Base-by-base conservation (phyloP, 768 basidiomycete genomes). In the Russula olivacea region DNA sequence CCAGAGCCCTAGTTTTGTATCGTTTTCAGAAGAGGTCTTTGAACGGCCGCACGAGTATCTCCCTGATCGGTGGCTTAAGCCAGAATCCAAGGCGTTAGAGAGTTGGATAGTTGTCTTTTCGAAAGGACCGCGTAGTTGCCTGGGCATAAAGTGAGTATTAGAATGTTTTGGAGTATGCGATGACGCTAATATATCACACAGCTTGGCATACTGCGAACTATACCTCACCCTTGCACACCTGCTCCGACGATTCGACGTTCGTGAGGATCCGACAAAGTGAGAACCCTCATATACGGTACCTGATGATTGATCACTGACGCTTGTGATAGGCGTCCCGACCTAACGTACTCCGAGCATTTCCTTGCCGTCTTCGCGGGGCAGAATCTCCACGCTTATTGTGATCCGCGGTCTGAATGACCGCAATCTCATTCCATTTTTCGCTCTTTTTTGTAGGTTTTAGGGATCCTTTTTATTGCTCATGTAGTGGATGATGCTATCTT, bases 231-330 rank as follows among this genome's bases (percentile, higher is more conserved):
- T 70, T 17, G 69, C 59, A 21, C 40, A 70, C 28, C 15, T 70
- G 17, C 58, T 70, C 36, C 67, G 69, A 21, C 69, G 68, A 14
- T 57, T 70, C 7, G 63, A 68, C 9, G 57, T 70, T 58, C 41
- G 43, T 32, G 21, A 65, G 28, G 60, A 66, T 43, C 14, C 7
- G 28, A n/a, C 14, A n/a, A 63, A 49, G 62, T 63, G 40, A 51
- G 48, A 7, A 12, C 25, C 3, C 25, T 4, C 25, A 11, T 25
- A 4, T 15, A 3, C 2, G 23, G 14, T 28, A 25, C 12, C 9
- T 25, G n/a, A 47, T 47, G n/a, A 11, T n/a, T 47, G 45, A 47
- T 19, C n/a, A n/a, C 9, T 21, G 21, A 17, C 2, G 25, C 3
- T 49, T 49, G 10, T 40, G 38, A 55, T 30, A 64, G 63, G 49